Evolutionary conservation across 495 filamentous ascomycete species (phyloP), one percentile per base, ranked within the genome.

Genomic region (Penicillium goetzii): DNA sequence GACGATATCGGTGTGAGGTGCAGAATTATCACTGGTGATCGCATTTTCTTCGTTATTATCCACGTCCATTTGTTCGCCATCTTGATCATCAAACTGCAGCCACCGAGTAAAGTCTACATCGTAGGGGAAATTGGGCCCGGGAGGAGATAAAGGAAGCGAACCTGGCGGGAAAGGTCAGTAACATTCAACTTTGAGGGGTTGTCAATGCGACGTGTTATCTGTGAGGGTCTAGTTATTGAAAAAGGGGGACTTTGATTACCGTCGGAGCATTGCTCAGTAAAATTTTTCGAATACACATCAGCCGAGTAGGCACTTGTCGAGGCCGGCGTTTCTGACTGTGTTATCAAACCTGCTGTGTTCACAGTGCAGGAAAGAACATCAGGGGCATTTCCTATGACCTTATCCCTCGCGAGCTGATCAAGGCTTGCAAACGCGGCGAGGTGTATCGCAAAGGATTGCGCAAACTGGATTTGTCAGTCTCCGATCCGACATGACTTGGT

Each of bases 381-480:
- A 40, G 38, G 38, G 2, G 38, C 38, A 40, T 17, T 40, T 40
- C 6, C 38, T n/a, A 40, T 40, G 38, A 40, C 15, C 38, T 4
- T 40, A 40, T 40, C 38, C 38, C 38, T 40, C 38, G 38, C 17
- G 3, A 9, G 38, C 3, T 40, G 3, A 40, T n/a, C 38, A 40
- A 40, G 38, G 38, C 38, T 40, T 40, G 38, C 38, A 40, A 40
- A 40, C 38, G 38, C 38, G 15, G 38, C 38, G 8, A 40, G 38
- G 38, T 40, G 38, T 40, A 40, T 40, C 38, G 38, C 38, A 40
- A 40, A 40, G 38, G 38, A 40, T 40, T 40, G 38, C 15, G 38
- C 38, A 40, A 40, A 40, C 38, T 40, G 38, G 38, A 40, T 40
- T 40, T 40, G 38, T 40, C 38, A 40, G 38, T n/a, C 38, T 40